A percentile compares a stretch with the other conserved stretches of the same genome.
Evolutionary conservation across 805 yeast genomes (phyloP).

Genomic region (Barnettozyma sucrosica): DNA sequence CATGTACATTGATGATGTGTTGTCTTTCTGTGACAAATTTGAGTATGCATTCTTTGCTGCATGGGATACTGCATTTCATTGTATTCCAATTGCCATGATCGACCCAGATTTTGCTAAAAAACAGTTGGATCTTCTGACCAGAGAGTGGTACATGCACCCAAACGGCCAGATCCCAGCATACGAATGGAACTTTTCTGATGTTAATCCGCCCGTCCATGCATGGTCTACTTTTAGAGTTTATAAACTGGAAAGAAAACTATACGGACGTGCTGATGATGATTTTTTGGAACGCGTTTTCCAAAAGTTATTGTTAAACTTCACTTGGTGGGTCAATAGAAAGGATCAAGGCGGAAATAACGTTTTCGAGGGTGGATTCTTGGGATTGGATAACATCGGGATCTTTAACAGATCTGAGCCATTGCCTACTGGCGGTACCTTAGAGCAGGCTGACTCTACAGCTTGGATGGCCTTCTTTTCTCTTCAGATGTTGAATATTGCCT

Average conservation of each 20-base stretch:
- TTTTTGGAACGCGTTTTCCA: constrained; percentile 92
- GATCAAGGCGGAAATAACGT: constrained; percentile 83
- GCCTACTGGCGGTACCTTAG: constrained; percentile 86
- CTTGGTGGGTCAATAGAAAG: constrained; percentile 97
- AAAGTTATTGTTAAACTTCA: constrained; percentile 78
- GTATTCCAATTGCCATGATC: constrained; percentile 87
- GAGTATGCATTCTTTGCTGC: constrained; percentile 95
- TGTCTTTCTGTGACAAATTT: constrained; percentile 92
- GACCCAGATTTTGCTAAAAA: constrained; percentile 89
- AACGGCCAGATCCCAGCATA: constrained; percentile 97
- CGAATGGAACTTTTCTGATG: constrained; percentile 93
- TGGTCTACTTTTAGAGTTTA: constrained; percentile 89
- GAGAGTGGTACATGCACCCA: constrained; percentile 98
- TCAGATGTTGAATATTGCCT: constrained; percentile 87
- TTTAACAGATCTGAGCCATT: constrained; percentile 89
- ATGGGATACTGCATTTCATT: constrained; percentile 96
- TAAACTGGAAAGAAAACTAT: constrained; percentile 81
- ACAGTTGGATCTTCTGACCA: constrained; percentile 76
- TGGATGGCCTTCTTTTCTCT: constrained; percentile 95
- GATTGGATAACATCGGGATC: constrained; percentile 87
- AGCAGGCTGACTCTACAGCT: constrained; percentile 94
- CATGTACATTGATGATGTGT: constrained; percentile 77
- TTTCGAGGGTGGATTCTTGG: constrained; percentile 91
- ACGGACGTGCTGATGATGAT: constrained; percentile 72
- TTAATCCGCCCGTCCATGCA: constrained; percentile 97